phyloP scores from a whole-genome alignment of 2,329 filamentous ascomycete species.

The Westerdykella sp. region DNA sequence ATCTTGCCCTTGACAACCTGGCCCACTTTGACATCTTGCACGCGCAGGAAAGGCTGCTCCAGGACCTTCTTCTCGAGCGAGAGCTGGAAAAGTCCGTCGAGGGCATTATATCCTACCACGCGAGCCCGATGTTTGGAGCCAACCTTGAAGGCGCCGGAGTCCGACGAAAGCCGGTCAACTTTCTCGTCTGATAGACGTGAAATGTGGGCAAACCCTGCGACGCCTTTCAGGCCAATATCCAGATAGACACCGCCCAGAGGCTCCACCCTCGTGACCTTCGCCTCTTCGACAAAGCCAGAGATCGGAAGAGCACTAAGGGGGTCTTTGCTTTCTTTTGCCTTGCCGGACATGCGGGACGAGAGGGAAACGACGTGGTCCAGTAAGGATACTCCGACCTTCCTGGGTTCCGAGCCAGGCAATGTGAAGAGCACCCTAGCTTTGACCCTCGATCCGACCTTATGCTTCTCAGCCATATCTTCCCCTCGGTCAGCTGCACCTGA shows the following conservation, averaged over 20 bases:
- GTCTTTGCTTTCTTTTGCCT: slow-evolving; percentile 41
- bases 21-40: slow-evolving; percentile 82
- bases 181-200: slow-evolving; percentile 87
- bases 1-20: slow-evolving; percentile 74
- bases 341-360: slow-evolving; percentile 35
- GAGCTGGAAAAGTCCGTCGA: slow-evolving; percentile 80
- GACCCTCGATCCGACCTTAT: slow-evolving; percentile 76
- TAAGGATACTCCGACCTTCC: slow-evolving; percentile 81
- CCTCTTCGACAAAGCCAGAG: slow-evolving; percentile 70
- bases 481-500: slow-evolving; percentile 68
- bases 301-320: slow-evolving; percentile 59
- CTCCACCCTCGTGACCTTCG: slow-evolving; percentile 74
- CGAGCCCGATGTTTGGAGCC: slow-evolving; percentile 75
- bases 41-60: slow-evolving; percentile 81
- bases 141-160: slow-evolving; percentile 69
- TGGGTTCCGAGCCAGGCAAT: slow-evolving; percentile 70
- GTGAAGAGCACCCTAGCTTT: slow-evolving; percentile 84
- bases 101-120: slow-evolving; percentile 75
- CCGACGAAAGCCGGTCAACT: slow-evolving; percentile 72
- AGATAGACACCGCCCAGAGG: slow-evolving; percentile 75
- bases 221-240: slow-evolving; percentile 59
- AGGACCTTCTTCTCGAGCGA: slow-evolving; percentile 78
- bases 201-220: slow-evolving; percentile 89
- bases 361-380: slow-evolving; percentile 76
- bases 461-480: slow-evolving; percentile 66